Evolutionary conservation across 2,329 filamentous ascomycete species (phyloP), one percentile per base, ranked within the genome.

Genomic region (Colletotrichum camelliae): DNA sequence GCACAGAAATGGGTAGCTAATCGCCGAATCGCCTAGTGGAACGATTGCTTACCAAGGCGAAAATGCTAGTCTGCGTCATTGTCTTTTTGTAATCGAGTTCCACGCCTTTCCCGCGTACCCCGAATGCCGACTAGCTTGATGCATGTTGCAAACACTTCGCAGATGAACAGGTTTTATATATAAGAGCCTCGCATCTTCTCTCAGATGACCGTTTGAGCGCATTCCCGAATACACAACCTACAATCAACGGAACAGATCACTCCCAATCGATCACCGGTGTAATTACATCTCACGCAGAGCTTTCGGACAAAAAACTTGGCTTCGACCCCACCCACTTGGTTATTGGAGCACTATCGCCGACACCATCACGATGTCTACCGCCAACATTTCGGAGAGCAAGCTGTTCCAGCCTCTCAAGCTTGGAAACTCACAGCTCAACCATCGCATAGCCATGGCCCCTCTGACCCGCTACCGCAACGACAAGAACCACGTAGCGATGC

Each of bases 401-500:
- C 65, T 76, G 6, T 76, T 74, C 48, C 39, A 74, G 65, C 74
- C 70, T 15, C 21, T 76, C 43, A 60, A 61, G 65, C 35, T 76
- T 35, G 74, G 74, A 18, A 55, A 24, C 33, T 31, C 72, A 13
- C 65, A 73, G 8, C 58, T 76, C 21, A 58, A 73, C 52, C 74
- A 75, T 60, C 68, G 75, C 13, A 64, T 77, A 16, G 72, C 67
- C 24, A 31, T 77, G 24, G 62, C 75, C 9, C 75, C 75, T 4
- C 58, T 77, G 68, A 77, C 75, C 5, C 68, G 72, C n/a, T 72
- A 64, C 75, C 75, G 75, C 27, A 62, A 66, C 27, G 72, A 67
- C 8, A 67, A 71, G 7, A 57, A 58, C 31, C 75, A 77, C 27
- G 67, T 62, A 18, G 72, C 75, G 27, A 71, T 71, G 10, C 76